Evolutionary conservation across 495 filamentous ascomycete genomes (phyloP).

Genomic region (Neurospora sp.): DNA sequence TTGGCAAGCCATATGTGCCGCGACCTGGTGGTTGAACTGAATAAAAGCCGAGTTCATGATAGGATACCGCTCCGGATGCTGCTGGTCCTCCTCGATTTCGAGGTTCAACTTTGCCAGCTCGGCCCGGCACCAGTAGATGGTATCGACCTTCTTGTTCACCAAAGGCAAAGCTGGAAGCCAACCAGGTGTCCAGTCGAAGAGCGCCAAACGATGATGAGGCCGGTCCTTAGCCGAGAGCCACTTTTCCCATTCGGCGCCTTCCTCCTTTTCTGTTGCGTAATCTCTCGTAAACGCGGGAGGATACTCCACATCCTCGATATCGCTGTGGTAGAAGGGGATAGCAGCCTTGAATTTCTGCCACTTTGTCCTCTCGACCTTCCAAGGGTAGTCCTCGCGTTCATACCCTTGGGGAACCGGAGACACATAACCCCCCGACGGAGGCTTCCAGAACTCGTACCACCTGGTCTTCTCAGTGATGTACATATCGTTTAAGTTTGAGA

Average conservation of each 20-base stretch:
- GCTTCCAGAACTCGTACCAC: conserved; percentile 48
- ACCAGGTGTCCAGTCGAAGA: conserved; percentile 55
- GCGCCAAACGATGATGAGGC: conserved; percentile 73
- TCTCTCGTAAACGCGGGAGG: conserved; percentile 59
- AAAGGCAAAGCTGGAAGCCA: conserved; percentile 76
- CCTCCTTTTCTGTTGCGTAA: conserved; percentile 50
- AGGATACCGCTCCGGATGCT: conserved; percentile 76
- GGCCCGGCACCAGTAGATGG: conserved; percentile 81
- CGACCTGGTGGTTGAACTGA: conserved; percentile 96
- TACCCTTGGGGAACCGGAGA: conserved; percentile 41
- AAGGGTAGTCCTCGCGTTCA: conserved; percentile 30
- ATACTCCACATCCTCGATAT: conserved; percentile 47
- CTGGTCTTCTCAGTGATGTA: conserved; percentile 28
- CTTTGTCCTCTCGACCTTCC: conserved; percentile 32
- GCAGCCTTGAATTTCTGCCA: conserved; percentile 33
- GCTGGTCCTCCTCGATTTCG: conserved; percentile 89
- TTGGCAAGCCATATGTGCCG: conserved; percentile 97
- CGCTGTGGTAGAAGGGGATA: conserved; percentile 28
- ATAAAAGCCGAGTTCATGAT: conserved; percentile 98
- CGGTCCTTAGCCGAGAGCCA: conserved; percentile 75
- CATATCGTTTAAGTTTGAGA: conserved; percentile 33
- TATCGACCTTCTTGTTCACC: conserved; percentile 86
- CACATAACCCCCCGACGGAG: conserved; percentile 40
- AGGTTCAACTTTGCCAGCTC: conserved; percentile 83
- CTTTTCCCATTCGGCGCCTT: conserved; percentile 72